Evolutionary conservation across 495 filamentous ascomycete genomes (phyloP), one percentile per base, ranked within the genome.

Genomic region (Jackrogersella minutella): DNA sequence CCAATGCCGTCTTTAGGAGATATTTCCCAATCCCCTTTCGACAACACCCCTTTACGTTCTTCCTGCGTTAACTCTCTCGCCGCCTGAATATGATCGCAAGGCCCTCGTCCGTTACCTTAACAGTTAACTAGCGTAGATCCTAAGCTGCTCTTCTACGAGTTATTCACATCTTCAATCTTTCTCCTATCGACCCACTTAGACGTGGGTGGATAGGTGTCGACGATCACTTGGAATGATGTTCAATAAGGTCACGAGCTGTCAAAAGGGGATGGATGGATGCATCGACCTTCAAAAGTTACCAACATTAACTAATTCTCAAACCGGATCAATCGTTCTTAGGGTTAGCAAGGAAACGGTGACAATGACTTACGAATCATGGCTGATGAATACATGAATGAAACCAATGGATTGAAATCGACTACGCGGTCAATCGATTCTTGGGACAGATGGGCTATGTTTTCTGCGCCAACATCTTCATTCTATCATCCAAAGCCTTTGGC

Each of bases 281-380:
- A 36, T 67, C 16, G 39, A 41, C 2, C 43, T 24, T 37, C 56
- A 24, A 37, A 40, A 24, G 46, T 34, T 54, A 37, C n/a, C n/a
- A 39, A 40, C 31, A 49, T 56, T 30, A 9, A 56, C 31, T 44
- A 44, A 36, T 57, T 59, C 41, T 46, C 19, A n/a, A 44, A 39
- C 26, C 39, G 43, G 50, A 58, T 61, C 49, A 34, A 37, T 33
- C 33, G 56, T 55, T 40, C 66, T 41, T 46, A 57, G 9, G 40
- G 21, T 57, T 57, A 50, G 53, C 30, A 40, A 50, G 43, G 57
- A 41, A 31, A 53, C n/a, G 60, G 43, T 52, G 24, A 52, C 16
- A 39, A 69, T 58, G 60, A 69, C 65, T 62, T 57, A 69, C 66
- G 66, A 69, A 65, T 64, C 66, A 69, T 61, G 66, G 56, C 36